These are phyloP conservation scores for Prototheca cutis DNA, from an alignment of 163 green algal species.

Conservation along the genomic window DNA sequence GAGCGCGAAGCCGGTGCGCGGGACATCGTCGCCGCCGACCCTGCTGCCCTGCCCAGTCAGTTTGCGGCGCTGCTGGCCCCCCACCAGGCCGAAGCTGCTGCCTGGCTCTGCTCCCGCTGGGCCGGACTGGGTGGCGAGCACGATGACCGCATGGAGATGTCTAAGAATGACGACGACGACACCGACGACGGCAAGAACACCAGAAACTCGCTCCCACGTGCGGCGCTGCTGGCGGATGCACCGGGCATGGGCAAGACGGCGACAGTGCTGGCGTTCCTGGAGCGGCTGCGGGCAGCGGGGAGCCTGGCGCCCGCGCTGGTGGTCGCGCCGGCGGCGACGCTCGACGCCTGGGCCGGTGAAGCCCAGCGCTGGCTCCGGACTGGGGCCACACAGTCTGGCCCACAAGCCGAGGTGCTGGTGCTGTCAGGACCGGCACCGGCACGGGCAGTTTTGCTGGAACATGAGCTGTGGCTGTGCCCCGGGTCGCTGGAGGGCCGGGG, in stretches of 20 bases:
- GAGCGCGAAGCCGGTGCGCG: neutral
- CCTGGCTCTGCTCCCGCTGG: constrained; percentile 35
- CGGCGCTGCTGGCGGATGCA: constrained; percentile 53
- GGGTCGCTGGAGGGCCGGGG: constrained; percentile 52
- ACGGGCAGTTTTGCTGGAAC: constrained; percentile 45
- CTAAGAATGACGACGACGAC: no score
- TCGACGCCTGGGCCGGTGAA: constrained; percentile 58
- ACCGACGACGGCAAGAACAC: no score
- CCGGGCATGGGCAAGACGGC: constrained; percentile 67
- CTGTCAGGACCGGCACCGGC: constrained; percentile 47
- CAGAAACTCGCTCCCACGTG: no score
- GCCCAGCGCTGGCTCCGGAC: neutral
- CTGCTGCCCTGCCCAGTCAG: constrained; percentile 11
- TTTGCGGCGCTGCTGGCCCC: constrained; percentile 38
- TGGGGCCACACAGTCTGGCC: no score
- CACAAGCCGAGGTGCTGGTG: constrained; percentile 45
- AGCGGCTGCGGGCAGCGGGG: constrained; percentile 37
- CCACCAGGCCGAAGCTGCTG: constrained; percentile 55
- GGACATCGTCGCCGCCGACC: neutral
- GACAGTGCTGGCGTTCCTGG: constrained; percentile 52
- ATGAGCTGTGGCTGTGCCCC: constrained; percentile 74
- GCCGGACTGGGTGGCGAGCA: no score
- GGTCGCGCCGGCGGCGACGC: constrained; percentile 35
- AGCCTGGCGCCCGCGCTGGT: constrained; percentile 48
- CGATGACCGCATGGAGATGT: no score